Base-by-base conservation (phyloP, 805 yeast species). In the Jamesozyma lodderae region DNA sequence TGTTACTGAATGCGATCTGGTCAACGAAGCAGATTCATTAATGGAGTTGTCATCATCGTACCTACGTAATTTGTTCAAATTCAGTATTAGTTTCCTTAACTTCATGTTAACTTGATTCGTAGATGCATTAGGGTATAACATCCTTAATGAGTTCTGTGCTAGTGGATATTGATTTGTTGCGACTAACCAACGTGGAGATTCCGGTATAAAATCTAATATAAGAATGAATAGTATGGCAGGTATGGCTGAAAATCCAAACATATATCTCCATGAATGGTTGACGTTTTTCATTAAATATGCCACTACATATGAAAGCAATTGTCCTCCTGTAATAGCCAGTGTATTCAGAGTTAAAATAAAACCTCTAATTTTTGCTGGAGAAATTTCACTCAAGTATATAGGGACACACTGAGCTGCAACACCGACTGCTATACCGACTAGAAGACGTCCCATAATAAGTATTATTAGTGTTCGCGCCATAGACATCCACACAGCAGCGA, bases 341-440 rank as follows among this genome's bases (percentile, higher is more conserved):
- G 67, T 60, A 50, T 64, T 65, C 36, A 66, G 49, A 7, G 68
- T 63, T 37, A 63, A 46, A 30, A 66, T 48, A 3, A 57, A 52
- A 2, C 72, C 71, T 46, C 72, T 58, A 9, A 54, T 52, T 17
- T 49, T 56, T 3, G 68, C 56, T 2, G 73, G 72, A 3, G 72
- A 63, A 20, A 73, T 60, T 51, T 75, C 81, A 18, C 77, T 68
- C 11, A 75, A 60, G 50, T 70, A 75, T 11, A 73, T 66, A 0
- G 81, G 90, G 3, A 78, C 75, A 29, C 78, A 66, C 48, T 80
- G 81, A 0, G 87, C 73, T 5, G 82, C 79, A 20, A 73, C 71
- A 13, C 92, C 92, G 18, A 82, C 77, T 7, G 81, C 86, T 19
- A 79, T 50, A n/a, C 88, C 88, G 13, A 81, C 72, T 23, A 77